Conservation (phyloP, 2,329 filamentous ascomycete genomes). For the Hypoxylon sp. region DNA sequence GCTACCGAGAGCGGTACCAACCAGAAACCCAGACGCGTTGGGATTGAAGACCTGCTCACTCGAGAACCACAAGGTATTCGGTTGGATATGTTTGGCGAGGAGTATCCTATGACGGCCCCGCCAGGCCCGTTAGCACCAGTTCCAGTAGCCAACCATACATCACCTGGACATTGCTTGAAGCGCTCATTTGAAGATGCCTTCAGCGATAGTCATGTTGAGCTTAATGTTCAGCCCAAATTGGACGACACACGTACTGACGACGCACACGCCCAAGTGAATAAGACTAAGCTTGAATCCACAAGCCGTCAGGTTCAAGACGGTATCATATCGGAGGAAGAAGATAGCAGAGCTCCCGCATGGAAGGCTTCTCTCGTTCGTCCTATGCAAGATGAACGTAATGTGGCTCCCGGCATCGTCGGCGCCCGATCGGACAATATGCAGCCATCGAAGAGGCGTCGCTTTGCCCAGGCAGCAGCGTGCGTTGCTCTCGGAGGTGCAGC, state of each 20-base stretch:
- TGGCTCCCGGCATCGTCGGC: slow-evolving; percentile 13
- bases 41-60: slow-evolving; percentile 51
- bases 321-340: background rate
- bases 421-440: slow-evolving; percentile 27
- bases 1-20: slow-evolving; percentile 31
- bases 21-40: slow-evolving; percentile 45
- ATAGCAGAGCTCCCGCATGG: background rate
- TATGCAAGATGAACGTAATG: background rate
- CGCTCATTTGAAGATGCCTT: slow-evolving; percentile 52
- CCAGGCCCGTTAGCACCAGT: background rate
- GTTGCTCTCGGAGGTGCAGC: slow-evolving; percentile 53
- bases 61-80: slow-evolving; percentile 46
- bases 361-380: background rate
- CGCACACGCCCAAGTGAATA: background rate
- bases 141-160: background rate
- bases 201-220: slow-evolving; percentile 9
- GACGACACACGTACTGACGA: background rate
- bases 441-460: slow-evolving; percentile 52
- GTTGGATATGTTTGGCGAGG: background rate
- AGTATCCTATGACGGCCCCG: background rate
- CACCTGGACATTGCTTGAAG: slow-evolving; percentile 36
- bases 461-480: slow-evolving; percentile 53
- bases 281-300: background rate
- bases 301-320: background rate
- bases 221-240: background rate